Percentiles rank a stretch among this genome's conserved stretches.
Conservation (phyloP, 768 basidiomycete species). For the Tulasnella sp. region DNA sequence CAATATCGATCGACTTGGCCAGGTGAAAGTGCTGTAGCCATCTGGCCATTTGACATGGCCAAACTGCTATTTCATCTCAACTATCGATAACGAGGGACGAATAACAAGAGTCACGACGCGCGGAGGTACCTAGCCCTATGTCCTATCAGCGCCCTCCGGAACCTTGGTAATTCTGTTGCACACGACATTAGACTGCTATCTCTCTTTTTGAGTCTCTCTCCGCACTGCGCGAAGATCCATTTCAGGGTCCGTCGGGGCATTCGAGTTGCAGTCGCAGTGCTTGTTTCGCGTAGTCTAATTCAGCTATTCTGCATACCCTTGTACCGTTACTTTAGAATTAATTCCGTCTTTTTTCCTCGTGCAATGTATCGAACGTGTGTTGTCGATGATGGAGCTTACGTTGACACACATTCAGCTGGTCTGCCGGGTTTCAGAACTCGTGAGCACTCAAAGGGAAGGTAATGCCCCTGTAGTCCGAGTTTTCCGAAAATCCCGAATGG, state of each 20-base stretch:
- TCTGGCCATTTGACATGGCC: neutral
- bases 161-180: neutral
- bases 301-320: neutral
- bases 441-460: neutral
- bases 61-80: conserved; percentile 14
- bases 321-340: neutral
- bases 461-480: neutral
- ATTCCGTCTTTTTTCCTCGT: conserved; percentile 1
- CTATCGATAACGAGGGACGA: neutral
- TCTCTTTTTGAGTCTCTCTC: neutral
- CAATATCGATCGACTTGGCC: conserved; percentile 15
- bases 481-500: conserved; percentile 15
- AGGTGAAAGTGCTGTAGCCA: no score
- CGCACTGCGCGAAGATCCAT: neutral
- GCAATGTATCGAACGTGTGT: neutral
- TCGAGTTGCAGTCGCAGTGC: neutral
- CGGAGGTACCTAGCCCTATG: neutral
- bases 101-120: neutral
- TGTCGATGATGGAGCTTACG: neutral
- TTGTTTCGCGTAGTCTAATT: conserved; percentile 1
- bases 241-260: neutral
- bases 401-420: neutral
- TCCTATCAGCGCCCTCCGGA: neutral
- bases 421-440: neutral
- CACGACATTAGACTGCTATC: neutral